Evolutionary conservation across 2,329 filamentous ascomycete species (phyloP).

Genomic region (Simplicillium sp.): DNA sequence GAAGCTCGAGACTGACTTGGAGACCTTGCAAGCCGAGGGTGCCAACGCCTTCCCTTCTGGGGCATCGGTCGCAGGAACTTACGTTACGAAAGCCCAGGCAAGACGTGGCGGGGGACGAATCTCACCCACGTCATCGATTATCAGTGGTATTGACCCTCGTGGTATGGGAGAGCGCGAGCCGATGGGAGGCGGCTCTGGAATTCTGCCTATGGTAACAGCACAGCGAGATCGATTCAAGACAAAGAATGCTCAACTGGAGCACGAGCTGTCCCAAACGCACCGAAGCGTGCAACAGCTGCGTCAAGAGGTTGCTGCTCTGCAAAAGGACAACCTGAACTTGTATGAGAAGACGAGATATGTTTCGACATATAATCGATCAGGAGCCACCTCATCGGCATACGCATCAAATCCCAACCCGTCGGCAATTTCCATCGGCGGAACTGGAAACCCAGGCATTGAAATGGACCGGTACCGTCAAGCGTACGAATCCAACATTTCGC

Average conservation of each 20-base stretch:
- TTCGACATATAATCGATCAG: slow-evolving; percentile 77
- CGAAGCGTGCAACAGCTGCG: slow-evolving; percentile 74
- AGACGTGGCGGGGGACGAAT: slow-evolving; percentile 49
- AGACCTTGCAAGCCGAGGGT: slow-evolving; percentile 76
- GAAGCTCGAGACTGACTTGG: slow-evolving; percentile 85
- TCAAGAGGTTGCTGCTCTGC: slow-evolving; percentile 82
- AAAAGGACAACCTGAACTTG: slow-evolving; percentile 90
- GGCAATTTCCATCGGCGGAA: slow-evolving; percentile 50
- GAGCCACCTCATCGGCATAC: slow-evolving; percentile 53
- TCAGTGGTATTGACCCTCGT: slow-evolving; percentile 84
- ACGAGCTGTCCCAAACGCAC: slow-evolving; percentile 79
- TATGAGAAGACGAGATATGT: slow-evolving; percentile 98
- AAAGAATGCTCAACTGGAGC: slow-evolving; percentile 82
- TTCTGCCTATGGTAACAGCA: slow-evolving; percentile 95
- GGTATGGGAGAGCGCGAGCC: slow-evolving; percentile 45
- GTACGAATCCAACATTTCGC: slow-evolving; percentile 92
- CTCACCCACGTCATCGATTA: slow-evolving; percentile 95
- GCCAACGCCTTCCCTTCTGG: slow-evolving; percentile 79
- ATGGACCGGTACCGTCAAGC: slow-evolving; percentile 82
- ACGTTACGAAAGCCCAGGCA: slow-evolving; percentile 54
- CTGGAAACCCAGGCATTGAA: slow-evolving; percentile 50
- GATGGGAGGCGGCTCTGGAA: slow-evolving; percentile 70
- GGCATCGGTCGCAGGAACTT: slow-evolving; percentile 87
- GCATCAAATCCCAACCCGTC: slow-evolving; percentile 67
- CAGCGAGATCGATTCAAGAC: slow-evolving; percentile 98